Conservation (phyloP, 495 filamentous ascomycete species). For the Cladorrhinum samala region DNA sequence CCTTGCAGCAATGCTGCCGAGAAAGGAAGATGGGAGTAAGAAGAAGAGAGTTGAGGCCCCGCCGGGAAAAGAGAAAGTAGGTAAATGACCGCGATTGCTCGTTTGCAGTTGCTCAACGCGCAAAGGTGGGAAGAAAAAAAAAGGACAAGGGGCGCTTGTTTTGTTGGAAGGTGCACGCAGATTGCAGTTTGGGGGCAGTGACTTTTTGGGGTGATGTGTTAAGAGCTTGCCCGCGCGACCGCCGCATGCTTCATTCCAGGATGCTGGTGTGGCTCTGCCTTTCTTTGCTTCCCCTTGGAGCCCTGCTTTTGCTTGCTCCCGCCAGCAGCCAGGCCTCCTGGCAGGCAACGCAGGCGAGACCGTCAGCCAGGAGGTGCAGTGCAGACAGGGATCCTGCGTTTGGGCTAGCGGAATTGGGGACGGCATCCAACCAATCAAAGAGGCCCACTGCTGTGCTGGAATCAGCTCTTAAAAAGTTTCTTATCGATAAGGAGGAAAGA, state of each 20-base stretch:
- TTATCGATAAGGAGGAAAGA: conserved; percentile 29
- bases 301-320: background rate
- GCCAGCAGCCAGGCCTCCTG: background rate
- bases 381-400: conserved; percentile 11
- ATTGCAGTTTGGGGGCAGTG: conserved; percentile 8
- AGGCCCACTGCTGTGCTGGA: conserved; percentile 1
- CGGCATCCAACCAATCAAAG: conserved; percentile 10
- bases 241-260: conserved; percentile 14
- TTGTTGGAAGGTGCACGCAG: conserved; percentile 6
- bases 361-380: conserved; percentile 5
- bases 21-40: background rate
- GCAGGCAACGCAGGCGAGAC: conserved; percentile 8
- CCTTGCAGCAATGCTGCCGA: too few species aligned
- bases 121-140: conserved; percentile 1
- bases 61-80: background rate
- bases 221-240: conserved; percentile 14
- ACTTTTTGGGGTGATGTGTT: conserved; percentile 29
- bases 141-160: conserved; percentile 8
- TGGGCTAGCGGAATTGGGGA: background rate
- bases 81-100: background rate
- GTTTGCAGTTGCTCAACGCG: background rate
- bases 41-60: conserved; percentile 1
- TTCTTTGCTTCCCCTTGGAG: too few species aligned
- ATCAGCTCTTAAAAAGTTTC: background rate
- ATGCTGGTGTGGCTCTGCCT: too few species aligned